A percentile compares a stretch with the other conserved stretches of the same genome.
Evolutionary conservation across 1,139 yeast genomes (phyloP).

Genomic region (Kazachstania sp.): DNA sequence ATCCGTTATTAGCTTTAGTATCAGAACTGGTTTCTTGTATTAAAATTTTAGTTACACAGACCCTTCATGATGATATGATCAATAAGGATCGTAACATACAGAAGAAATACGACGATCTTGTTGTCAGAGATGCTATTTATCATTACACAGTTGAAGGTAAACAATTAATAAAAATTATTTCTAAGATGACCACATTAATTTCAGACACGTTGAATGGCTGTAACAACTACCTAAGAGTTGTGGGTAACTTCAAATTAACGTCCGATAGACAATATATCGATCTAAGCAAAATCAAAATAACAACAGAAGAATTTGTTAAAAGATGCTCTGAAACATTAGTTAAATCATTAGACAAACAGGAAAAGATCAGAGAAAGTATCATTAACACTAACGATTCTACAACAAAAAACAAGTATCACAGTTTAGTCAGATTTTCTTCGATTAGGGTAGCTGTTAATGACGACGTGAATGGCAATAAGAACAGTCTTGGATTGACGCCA

Average conservation of each 20-base stretch:
- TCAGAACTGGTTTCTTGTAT: conserved; percentile 60
- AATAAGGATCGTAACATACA: conserved; percentile 27
- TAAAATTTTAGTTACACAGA: conserved; percentile 50
- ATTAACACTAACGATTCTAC: neutral
- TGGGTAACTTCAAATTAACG: conserved; percentile 68
- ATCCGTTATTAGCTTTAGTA: conserved; percentile 49
- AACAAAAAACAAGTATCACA: conserved; percentile 2
- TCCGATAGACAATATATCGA: conserved; percentile 65
- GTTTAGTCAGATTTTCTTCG: conserved; percentile 45
- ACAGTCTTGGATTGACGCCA: conserved; percentile 45
- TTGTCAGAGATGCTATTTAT: conserved; percentile 30
- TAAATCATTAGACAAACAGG: conserved; percentile 33
- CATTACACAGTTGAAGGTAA: conserved; percentile 54
- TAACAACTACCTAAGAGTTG: conserved; percentile 41
- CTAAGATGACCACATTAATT: conserved; percentile 56
- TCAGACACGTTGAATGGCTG: conserved; percentile 43
- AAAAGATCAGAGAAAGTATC: conserved; percentile 6
- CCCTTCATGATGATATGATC: conserved; percentile 30
- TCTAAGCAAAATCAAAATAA: conserved; percentile 47
- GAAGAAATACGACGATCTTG: conserved; percentile 12
- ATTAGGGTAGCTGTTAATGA: conserved; percentile 39
- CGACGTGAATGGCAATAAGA: conserved; percentile 35
- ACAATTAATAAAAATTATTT: conserved; percentile 49
- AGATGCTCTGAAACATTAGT: conserved; percentile 57
- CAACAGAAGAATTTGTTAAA: conserved; percentile 55